These are phyloP conservation scores for Candida suzukii DNA, from an alignment of 805 yeast genomes.

Conservation along the genomic window DNA sequence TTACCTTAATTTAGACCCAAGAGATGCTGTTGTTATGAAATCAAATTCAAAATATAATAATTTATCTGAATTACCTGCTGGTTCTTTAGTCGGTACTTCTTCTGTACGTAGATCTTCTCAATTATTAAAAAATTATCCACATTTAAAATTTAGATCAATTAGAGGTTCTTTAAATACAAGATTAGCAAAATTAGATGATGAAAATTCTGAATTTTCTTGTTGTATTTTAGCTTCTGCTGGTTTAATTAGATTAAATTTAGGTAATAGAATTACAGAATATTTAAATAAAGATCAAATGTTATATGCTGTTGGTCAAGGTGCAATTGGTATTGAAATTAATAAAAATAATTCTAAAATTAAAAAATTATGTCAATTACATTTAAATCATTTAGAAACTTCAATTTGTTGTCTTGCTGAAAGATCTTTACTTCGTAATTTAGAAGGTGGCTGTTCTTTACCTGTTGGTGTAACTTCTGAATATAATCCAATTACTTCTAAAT, in stretches of 20 bases:
- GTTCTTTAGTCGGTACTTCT: slow-evolving; percentile 88
- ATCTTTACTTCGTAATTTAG: slow-evolving; percentile 75
- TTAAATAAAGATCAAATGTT: slow-evolving; percentile 76
- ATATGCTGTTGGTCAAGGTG: slow-evolving; percentile 99
- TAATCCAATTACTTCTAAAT: slow-evolving; percentile 31
- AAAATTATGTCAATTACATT: slow-evolving; percentile 45
- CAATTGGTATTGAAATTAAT: slow-evolving; percentile 86
- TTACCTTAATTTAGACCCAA: slow-evolving; percentile 50
- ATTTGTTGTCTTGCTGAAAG: slow-evolving; percentile 85
- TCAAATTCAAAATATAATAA: slow-evolving; percentile 52
- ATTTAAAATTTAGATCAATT: slow-evolving; percentile 71
- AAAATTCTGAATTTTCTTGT: slow-evolving; percentile 51
- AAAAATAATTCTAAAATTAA: slow-evolving; percentile 54
- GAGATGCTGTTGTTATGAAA: slow-evolving; percentile 84
- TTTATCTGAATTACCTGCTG: slow-evolving; percentile 72
- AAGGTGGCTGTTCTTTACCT: slow-evolving; percentile 98
- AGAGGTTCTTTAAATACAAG: slow-evolving; percentile 85
- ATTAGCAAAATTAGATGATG: slow-evolving; percentile 70
- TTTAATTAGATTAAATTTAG: slow-evolving; percentile 62
- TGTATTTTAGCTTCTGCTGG: slow-evolving; percentile 93
- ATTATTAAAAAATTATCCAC: slow-evolving; percentile 69
- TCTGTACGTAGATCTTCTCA: slow-evolving; percentile 93
- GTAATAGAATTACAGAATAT: slow-evolving; percentile 65
- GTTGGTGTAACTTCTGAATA: slow-evolving; percentile 75
- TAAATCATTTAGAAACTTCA: slow-evolving; percentile 61